These are phyloP conservation scores for Fraxinus cuspidata DNA, from an alignment of 257 asterid genomes.

Conservation along the genomic window DNA sequence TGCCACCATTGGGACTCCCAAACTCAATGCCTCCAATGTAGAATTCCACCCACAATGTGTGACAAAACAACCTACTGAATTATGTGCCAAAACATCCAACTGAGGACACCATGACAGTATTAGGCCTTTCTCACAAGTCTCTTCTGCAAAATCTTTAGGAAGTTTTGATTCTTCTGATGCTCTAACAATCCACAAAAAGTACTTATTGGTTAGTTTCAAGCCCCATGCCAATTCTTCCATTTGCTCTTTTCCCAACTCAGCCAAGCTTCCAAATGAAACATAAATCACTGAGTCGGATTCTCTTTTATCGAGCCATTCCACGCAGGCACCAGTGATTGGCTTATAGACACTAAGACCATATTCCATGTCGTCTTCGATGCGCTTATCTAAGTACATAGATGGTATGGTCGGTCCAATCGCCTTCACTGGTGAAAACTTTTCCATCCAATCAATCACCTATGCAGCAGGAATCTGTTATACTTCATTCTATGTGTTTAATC, in stretches of 20 bases:
- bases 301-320: slow-evolving; percentile 27
- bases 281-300: slow-evolving; percentile 24
- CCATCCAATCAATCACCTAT: slow-evolving; percentile 31
- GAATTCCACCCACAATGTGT: slow-evolving; percentile 46
- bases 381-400: slow-evolving; percentile 32
- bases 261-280: slow-evolving; percentile 35
- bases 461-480: background rate
- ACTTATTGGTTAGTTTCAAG: slow-evolving; percentile 11
- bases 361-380: slow-evolving; percentile 20
- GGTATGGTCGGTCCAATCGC: slow-evolving; percentile 37
- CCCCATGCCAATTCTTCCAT: slow-evolving; percentile 32
- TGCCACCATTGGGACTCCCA: slow-evolving; percentile 39
- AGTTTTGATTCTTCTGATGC: slow-evolving; percentile 30
- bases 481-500: background rate
- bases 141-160: slow-evolving; percentile 14
- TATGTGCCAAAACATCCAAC: slow-evolving; percentile 30
- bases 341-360: slow-evolving; percentile 31
- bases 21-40: slow-evolving; percentile 32
- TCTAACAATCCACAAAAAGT: slow-evolving; percentile 38
- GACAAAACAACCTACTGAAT: slow-evolving; percentile 28
- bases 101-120: slow-evolving; percentile 39
- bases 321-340: slow-evolving; percentile 13
- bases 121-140: slow-evolving; percentile 26
- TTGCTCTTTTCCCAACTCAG: slow-evolving; percentile 3
- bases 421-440: slow-evolving; percentile 10